Evolutionary conservation across 1,139 yeast species (phyloP).

Genomic region (Blastobotrys malaysiensis): DNA sequence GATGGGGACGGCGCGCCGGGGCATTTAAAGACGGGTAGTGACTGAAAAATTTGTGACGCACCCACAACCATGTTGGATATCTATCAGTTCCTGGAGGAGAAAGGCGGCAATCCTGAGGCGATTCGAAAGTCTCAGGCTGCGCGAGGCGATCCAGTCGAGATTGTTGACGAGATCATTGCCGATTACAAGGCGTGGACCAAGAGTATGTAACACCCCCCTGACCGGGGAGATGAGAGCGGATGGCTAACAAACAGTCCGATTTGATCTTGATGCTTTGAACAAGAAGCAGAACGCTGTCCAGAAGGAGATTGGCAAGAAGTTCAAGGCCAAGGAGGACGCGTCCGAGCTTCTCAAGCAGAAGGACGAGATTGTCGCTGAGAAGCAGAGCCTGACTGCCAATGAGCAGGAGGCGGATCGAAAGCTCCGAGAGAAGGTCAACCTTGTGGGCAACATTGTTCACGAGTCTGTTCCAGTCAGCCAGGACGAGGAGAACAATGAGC

Average conservation of each 20-base stretch:
- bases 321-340: constrained; percentile 92
- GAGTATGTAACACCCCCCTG: constrained; percentile 26
- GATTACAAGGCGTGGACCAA: constrained; percentile 92
- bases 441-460: constrained; percentile 91
- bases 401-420: constrained; percentile 78
- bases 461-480: constrained; percentile 80
- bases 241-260: constrained; percentile 46
- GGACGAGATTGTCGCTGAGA: constrained; percentile 64
- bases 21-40: neutral
- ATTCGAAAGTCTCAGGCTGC: constrained; percentile 87
- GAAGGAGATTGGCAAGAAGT: constrained; percentile 86
- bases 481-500: constrained; percentile 86
- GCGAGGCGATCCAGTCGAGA: constrained; percentile 90
- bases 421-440: constrained; percentile 74
- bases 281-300: constrained; percentile 82
- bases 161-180: constrained; percentile 89
- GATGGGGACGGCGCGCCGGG: constrained; percentile 1
- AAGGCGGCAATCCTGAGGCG: constrained; percentile 91
- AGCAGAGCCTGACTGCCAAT: constrained; percentile 55
- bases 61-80: constrained; percentile 73
- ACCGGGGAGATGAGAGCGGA: neutral
- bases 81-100: constrained; percentile 83
- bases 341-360: constrained; percentile 73
- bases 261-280: constrained; percentile 85
- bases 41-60: constrained; percentile 3